phyloP scores from a whole-genome alignment of 2,329 filamentous ascomycete species.

The Pyrenophora teres region DNA sequence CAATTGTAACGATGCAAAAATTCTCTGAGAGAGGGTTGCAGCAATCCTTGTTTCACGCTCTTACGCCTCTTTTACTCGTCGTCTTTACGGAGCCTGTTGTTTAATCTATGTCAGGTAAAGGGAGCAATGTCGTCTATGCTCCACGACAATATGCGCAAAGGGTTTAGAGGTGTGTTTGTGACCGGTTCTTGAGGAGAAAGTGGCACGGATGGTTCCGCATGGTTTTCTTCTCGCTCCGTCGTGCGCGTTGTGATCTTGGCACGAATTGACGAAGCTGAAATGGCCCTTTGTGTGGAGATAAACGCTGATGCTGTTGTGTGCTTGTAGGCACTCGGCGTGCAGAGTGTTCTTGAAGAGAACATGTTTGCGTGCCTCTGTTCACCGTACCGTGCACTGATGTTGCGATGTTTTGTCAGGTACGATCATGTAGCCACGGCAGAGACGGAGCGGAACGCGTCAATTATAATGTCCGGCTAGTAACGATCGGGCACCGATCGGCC shows the following conservation, averaged over 20 bases:
- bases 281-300: too few species aligned
- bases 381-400: neutral
- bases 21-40: slow-evolving; percentile 43
- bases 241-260: too few species aligned
- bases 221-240: neutral
- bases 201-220: neutral
- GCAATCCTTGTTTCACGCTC: neutral
- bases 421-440: slow-evolving; percentile 4
- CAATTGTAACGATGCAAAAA: slow-evolving; percentile 54
- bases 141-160: slow-evolving; percentile 53
- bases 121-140: slow-evolving; percentile 56
- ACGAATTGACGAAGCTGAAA: too few species aligned
- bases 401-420: neutral
- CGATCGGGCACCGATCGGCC: slow-evolving; percentile 19
- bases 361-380: neutral
- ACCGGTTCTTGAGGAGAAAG: neutral
- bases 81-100: slow-evolving; percentile 47
- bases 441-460: slow-evolving; percentile 8
- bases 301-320: too few species aligned
- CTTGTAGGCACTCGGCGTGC: too few species aligned
- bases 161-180: slow-evolving; percentile 5
- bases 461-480: slow-evolving; percentile 11
- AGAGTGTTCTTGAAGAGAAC: too few species aligned
- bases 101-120: slow-evolving; percentile 41
- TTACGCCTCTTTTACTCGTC: neutral